Evolutionary conservation across 1,284 basidiomycete genomes (phyloP).

Genomic region (Crepidotus sp.): DNA sequence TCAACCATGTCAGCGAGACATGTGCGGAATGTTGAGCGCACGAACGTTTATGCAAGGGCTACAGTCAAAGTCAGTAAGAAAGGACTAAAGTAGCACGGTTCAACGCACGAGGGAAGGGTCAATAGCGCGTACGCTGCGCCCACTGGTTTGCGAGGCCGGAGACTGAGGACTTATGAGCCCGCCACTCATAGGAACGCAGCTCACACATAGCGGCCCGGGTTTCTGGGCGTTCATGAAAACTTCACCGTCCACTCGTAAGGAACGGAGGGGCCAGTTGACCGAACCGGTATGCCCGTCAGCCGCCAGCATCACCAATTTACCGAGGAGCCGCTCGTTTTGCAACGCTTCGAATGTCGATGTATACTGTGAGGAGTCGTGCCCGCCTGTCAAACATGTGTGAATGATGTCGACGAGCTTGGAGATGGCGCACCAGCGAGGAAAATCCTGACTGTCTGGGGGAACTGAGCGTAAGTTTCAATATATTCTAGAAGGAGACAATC

Average conservation of each 20-base stretch:
- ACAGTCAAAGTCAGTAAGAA: constrained; percentile 2
- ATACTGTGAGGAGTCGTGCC: constrained; percentile 32
- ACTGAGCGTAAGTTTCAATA: constrained; percentile 62
- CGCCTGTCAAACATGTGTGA: constrained; percentile 25
- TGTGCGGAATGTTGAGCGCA: constrained; percentile 1
- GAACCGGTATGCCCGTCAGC: constrained; percentile 36
- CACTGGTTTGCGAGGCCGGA: constrained; percentile 28
- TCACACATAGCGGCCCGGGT: constrained; percentile 37
- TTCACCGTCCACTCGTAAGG: constrained; percentile 46
- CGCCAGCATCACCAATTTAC: constrained; percentile 58
- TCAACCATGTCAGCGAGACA: constrained; percentile 10
- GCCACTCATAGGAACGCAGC: constrained; percentile 34
- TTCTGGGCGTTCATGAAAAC: constrained; percentile 55
- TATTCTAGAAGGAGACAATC: constrained; percentile 41
- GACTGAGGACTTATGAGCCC: constrained; percentile 51
- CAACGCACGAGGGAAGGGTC: constrained; percentile 44
- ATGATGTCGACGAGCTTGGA: not conserved
- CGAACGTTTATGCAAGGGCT: constrained; percentile 48
- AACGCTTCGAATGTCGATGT: constrained; percentile 34
- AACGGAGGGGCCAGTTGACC: constrained; percentile 21
- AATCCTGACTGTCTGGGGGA: constrained; percentile 66
- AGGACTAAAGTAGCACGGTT: constrained; percentile 6
- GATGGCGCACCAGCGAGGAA: constrained; percentile 54
- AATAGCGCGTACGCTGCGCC: constrained; percentile 32
- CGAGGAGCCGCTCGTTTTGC: constrained; percentile 51